Percentiles rank a stretch among this genome's conserved stretches.
phyloP scores from a whole-genome alignment of 1,284 basidiomycete genomes.

The Sporisorium graminicola region DNA sequence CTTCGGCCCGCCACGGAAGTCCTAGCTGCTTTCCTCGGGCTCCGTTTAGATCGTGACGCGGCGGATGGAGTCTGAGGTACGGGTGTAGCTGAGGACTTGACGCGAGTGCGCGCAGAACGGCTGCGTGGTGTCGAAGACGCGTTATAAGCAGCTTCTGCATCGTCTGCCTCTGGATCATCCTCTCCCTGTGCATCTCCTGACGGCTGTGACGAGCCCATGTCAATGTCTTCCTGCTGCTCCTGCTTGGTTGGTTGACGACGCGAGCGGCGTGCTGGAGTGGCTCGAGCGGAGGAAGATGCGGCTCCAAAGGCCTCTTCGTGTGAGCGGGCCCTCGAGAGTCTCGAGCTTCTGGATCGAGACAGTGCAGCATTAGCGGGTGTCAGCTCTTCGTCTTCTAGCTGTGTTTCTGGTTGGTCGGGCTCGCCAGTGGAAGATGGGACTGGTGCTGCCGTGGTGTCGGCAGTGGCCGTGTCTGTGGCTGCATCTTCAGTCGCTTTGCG shows the following conservation, averaged over 20 bases:
- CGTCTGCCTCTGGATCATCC: conserved; percentile 13
- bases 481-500: conserved; percentile 33
- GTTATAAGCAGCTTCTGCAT: conserved; percentile 9
- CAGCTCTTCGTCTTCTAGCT: conserved; percentile 32
- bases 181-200: conserved; percentile 14
- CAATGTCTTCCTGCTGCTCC: conserved; percentile 23
- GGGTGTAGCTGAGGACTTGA: conserved; percentile 33
- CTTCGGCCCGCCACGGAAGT: conserved; percentile 26
- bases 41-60: conserved; percentile 17
- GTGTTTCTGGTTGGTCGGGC: not conserved
- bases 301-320: conserved; percentile 32
- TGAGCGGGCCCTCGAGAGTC: conserved; percentile 30
- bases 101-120: conserved; percentile 23
- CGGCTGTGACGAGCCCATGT: conserved; percentile 16
- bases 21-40: conserved; percentile 25
- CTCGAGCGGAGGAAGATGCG: conserved; percentile 10
- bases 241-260: conserved; percentile 36
- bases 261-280: conserved; percentile 41
- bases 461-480: not conserved
- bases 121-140: conserved; percentile 26
- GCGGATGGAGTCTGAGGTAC: conserved; percentile 27
- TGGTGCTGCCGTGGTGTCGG: conserved; percentile 3
- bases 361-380: conserved; percentile 9
- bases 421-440: conserved; percentile 3
- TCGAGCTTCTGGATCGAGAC: conserved; percentile 31